Evolutionary conservation across 2,329 filamentous ascomycete genomes (phyloP), one percentile per base, ranked within the genome.

Genomic region (Curvularia hawaiiensis): DNA sequence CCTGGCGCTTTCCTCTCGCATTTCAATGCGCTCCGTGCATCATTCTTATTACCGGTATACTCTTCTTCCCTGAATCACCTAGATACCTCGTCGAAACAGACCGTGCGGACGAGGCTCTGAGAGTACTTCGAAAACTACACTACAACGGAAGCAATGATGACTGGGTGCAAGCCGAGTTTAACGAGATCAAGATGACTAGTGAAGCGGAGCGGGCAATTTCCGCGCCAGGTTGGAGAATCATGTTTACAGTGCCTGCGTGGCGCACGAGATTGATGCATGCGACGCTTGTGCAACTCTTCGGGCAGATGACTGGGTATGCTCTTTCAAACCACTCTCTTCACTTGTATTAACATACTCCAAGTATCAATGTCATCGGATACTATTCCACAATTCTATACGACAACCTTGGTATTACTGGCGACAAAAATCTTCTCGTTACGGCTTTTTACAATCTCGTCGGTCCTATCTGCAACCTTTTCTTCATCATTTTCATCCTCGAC

Each of bases 221-320:
- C 9, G 82, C 72, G 16, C 80, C 78, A 39, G 82, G 80, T 2
- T 88, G 84, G 79, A 69, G 68, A 2, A 79, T 86, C 52, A 82
- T 88, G 74, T 87, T 88, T 66, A 82, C 78, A 12, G 79, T 84
- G 8, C 81, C 83, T 26, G 73, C 82, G 53, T 88, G 86, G 80
- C 82, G 88, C 67, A 87, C 81, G 47, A 80, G 88, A 16, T 81
- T 89, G 50, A 72, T 88, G 61, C 84, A 88, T 59, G 88, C 84
- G 22, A 83, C 83, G 41, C 74, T 85, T 31, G 83, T 88, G 39
- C 87, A 90, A 69, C 81, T 87, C 59, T 87, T 90, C 65, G 86
- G 86, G 47, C 87, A 89, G 61, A 83, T 89, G 66, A 83, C 81
- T n/a, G 85, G 84, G 77, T 77, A 71, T 47, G 69, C 56, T 24